A percentile compares a stretch with the other conserved stretches of the same genome.
These are phyloP conservation scores for Moniliophthora roreri DNA, from an alignment of 1,284 basidiomycete species.

Conservation along the genomic window DNA sequence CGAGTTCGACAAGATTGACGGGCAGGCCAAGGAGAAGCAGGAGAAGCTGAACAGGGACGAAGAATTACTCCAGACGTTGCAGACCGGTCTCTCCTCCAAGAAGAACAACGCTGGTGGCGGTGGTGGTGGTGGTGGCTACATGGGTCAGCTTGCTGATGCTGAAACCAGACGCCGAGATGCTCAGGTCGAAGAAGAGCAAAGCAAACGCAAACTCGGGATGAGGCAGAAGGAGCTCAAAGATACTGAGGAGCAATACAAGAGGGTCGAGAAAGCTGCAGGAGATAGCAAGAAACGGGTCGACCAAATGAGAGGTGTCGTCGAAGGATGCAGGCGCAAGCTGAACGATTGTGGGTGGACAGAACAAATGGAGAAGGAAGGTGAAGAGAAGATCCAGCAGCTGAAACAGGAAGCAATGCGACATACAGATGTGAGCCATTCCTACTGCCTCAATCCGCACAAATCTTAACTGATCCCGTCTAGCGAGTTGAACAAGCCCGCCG, in stretches of 20 bases:
- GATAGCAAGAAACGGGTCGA: slow-evolving; percentile 75
- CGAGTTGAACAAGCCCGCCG: slow-evolving; percentile 73
- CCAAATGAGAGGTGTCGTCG: slow-evolving; percentile 60
- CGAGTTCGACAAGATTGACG: slow-evolving; percentile 71
- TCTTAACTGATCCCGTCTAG: slow-evolving; percentile 35
- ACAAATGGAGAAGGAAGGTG: slow-evolving; percentile 72
- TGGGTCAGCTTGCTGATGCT: slow-evolving; percentile 95
- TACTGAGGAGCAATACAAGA: slow-evolving; percentile 81
- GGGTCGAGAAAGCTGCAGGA: slow-evolving; percentile 81
- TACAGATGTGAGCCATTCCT: slow-evolving; percentile 56
- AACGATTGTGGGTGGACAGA: slow-evolving; percentile 77
- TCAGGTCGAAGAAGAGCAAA: slow-evolving; percentile 85
- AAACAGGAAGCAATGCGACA: slow-evolving; percentile 59
- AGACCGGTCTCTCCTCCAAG: slow-evolving; percentile 86
- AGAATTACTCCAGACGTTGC: slow-evolving; percentile 92
- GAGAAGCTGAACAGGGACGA: slow-evolving; percentile 76
- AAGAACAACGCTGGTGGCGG: slow-evolving; percentile 57
- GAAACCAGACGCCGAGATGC: slow-evolving; percentile 76
- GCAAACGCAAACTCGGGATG: slow-evolving; percentile 77
- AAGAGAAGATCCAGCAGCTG: slow-evolving; percentile 56
- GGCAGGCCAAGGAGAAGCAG: slow-evolving; percentile 66
- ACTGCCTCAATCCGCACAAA: not conserved
- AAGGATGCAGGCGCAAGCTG: slow-evolving; percentile 54
- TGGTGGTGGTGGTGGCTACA: slow-evolving; percentile 82
- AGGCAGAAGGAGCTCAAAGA: slow-evolving; percentile 79